Conservation (phyloP, 1,284 basidiomycete species). For the Leccinum ponderosum region DNA sequence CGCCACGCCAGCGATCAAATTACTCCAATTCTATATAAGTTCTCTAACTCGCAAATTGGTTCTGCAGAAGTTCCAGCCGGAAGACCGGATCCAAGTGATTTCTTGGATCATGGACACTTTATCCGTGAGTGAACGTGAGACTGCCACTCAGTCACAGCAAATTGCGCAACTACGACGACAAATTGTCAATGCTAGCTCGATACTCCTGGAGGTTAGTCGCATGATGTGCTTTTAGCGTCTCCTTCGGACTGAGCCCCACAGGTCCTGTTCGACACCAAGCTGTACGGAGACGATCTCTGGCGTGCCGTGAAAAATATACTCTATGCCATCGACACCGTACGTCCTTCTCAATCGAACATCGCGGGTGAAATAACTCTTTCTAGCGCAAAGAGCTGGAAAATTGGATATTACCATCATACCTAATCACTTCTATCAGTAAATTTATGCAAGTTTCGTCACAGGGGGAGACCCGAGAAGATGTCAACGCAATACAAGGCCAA, state of each 20-base stretch:
- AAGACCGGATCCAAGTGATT: conserved; percentile 47
- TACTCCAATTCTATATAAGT: conserved; percentile 55
- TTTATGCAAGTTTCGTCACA: conserved; percentile 36
- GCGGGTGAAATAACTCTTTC: conserved; percentile 17
- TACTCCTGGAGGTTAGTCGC: conserved; percentile 49
- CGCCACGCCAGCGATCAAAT: conserved; percentile 42
- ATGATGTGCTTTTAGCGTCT: neutral
- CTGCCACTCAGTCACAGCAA: conserved; percentile 17
- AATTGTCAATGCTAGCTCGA: conserved; percentile 46
- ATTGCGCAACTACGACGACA: conserved; percentile 40
- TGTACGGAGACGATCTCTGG: conserved; percentile 36
- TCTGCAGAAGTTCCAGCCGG: conserved; percentile 44
- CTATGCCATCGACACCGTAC: conserved; percentile 43
- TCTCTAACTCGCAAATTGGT: conserved; percentile 47
- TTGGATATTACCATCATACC: conserved; percentile 47
- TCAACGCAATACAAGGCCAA: conserved; percentile 46
- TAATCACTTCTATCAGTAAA: conserved; percentile 42
- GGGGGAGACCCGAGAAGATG: conserved; percentile 28
- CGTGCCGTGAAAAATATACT: conserved; percentile 43
- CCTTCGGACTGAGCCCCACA: conserved; percentile 18
- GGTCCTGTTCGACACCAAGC: conserved; percentile 37
- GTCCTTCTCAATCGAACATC: conserved; percentile 22
- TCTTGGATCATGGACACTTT: conserved; percentile 42
- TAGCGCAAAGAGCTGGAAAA: conserved; percentile 46
- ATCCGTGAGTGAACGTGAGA: conserved; percentile 33